Evolutionary conservation across 306 rosid species (phyloP), one percentile per base, ranked within the genome.

Genomic region (Morella rubra): DNA sequence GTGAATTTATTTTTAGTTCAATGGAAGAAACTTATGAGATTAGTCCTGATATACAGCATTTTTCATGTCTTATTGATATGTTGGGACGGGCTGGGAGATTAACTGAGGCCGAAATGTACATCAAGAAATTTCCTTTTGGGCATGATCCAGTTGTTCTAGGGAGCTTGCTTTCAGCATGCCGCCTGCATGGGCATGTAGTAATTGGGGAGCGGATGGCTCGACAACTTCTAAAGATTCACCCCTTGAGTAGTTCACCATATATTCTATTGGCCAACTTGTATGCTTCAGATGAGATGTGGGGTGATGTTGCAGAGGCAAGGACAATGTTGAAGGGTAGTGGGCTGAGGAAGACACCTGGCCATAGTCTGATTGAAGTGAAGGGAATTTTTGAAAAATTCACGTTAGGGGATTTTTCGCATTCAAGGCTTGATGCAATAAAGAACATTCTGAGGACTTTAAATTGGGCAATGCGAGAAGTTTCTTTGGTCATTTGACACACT

Each of bases 11-110:
- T 64, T 80, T 86, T 45, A 80, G 75, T 74, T 75, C 78, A 15
- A 80, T 86, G 85, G 73, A 83, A 56, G 61, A 83, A 59, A 64
- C 41, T 18, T 77, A 77, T 65, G 81, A 85, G 32, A 75, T 86
- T 67, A 14, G 55, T 15, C 85, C 89, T 19, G 59, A 40, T 41
- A 18, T 77, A 9, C 81, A 80, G 64, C 86, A 86, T 77, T 66
- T 82, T 71, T 80, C 89, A 58, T 86, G 89, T 61, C 79, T 82
- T 56, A 53, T 80, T 77, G 89, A 86, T 77, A 82, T 86, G 83
- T 79, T 86, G 72, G 89, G 86, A 37, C 54, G 86, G 60, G 85
- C 83, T 22, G 85, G 86, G 73, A 74, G 75, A 77, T 74, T 86
- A 72, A 66, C 69, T 0, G 85, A 74, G 69, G 83, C 86, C 7